Conservation (phyloP, 345 rosid species). For the Euphorbia lathyris region DNA sequence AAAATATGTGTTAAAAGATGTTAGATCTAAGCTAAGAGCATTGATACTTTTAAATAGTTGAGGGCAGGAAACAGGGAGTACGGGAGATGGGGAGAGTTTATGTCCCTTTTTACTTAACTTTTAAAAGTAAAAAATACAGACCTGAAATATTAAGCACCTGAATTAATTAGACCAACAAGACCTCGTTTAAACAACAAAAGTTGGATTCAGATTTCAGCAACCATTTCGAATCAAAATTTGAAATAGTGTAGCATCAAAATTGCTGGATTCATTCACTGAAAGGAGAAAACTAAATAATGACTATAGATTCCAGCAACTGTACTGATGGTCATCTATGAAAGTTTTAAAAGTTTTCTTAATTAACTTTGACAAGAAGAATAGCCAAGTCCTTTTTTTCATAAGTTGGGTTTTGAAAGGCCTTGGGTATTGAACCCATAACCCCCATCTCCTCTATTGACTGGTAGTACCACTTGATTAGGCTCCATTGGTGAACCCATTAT, state of each 20-base stretch:
- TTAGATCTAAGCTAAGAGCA: not conserved
- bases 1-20: slow-evolving; percentile 10
- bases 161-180: too few species aligned
- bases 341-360: not conserved
- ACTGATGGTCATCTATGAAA: not conserved
- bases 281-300: not conserved
- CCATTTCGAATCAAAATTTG: not conserved
- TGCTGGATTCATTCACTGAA: not conserved
- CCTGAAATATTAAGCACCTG: not conserved
- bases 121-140: not conserved
- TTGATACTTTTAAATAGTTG: not conserved
- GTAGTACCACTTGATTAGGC: too few species aligned
- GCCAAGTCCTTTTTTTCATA: not conserved
- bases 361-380: not conserved
- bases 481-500: not conserved
- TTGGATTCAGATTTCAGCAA: not conserved
- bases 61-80: not conserved
- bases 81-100: not conserved
- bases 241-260: not conserved
- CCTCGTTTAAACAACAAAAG: not conserved
- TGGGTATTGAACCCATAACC: not conserved
- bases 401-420: not conserved
- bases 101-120: not conserved
- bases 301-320: not conserved
- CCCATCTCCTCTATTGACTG: not conserved